phyloP scores from a whole-genome alignment of 306 rosid species.

The Trifolium pratense region DNA sequence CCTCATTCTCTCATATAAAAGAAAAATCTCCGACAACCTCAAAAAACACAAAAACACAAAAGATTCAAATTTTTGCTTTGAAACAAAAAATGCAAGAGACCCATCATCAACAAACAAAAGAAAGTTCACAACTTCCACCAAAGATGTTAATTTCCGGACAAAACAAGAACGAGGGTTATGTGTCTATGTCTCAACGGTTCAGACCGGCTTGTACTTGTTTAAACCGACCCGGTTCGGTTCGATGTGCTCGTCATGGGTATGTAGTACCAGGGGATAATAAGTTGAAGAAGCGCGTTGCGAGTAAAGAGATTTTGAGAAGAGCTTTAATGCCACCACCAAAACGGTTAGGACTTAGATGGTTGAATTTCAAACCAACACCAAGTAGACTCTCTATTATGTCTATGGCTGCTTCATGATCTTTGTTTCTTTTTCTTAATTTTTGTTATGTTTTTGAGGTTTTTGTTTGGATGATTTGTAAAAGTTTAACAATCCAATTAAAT shows the following conservation, averaged over 20 bases:
- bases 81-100: constrained; percentile 39
- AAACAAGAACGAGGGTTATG: constrained; percentile 26
- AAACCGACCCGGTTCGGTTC: constrained; percentile 56
- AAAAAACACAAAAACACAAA: too few relatives aligned
- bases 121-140: constrained; percentile 32
- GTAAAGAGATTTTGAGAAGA: constrained; percentile 74
- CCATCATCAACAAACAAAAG: constrained; percentile 29
- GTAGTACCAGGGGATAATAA: constrained; percentile 55
- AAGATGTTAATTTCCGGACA: constrained; percentile 26
- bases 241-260: constrained; percentile 63
- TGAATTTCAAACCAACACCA: constrained; percentile 83
- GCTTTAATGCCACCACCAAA: constrained; percentile 70
- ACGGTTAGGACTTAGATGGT: constrained; percentile 69
- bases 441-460: background rate
- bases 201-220: constrained; percentile 58
- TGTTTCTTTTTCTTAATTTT: background rate
- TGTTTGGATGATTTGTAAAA: constrained; percentile 43
- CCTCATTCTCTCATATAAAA: too few relatives aligned
- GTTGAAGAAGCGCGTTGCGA: constrained; percentile 53
- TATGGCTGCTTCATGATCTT: constrained; percentile 59
- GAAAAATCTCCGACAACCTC: too few relatives aligned
- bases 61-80: too few relatives aligned
- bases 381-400: constrained; percentile 93
- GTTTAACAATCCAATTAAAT: constrained; percentile 41
- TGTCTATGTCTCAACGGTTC: constrained; percentile 43